A percentile compares a stretch with the other conserved stretches of the same genome.
Conservation (phyloP, 2,329 filamentous ascomycete species). For the Teratosphaeria destructans region DNA sequence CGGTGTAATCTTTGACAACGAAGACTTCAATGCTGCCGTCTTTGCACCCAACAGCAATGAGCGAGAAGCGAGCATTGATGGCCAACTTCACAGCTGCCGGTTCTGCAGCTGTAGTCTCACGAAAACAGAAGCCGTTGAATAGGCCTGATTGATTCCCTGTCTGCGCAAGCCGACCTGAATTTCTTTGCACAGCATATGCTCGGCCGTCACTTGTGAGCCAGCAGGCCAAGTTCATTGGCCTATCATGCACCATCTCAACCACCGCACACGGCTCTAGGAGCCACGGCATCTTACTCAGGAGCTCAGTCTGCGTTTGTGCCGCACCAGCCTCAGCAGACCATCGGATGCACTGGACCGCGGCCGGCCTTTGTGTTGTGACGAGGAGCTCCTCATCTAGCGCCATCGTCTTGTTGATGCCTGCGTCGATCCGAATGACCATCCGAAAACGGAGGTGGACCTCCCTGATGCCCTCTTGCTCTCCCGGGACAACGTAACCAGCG, state of each 20-base stretch:
- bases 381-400: constrained; percentile 88
- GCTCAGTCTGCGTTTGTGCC: constrained; percentile 80
- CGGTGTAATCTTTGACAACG: constrained; percentile 81
- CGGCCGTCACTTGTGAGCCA: constrained; percentile 86
- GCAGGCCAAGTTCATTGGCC: constrained; percentile 89
- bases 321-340: constrained; percentile 80
- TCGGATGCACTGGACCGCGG: constrained; percentile 91
- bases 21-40: constrained; percentile 82
- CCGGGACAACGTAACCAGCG: constrained; percentile 48
- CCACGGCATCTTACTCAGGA: constrained; percentile 80
- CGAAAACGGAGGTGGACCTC: constrained; percentile 88
- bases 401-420: constrained; percentile 77
- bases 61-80: constrained; percentile 89
- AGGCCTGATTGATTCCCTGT: constrained; percentile 49
- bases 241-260: constrained; percentile 80
- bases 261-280: constrained; percentile 67
- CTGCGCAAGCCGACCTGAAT: constrained; percentile 25
- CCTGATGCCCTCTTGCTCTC: constrained; percentile 70
- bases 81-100: constrained; percentile 62
- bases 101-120: constrained; percentile 52
- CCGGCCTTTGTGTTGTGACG: constrained; percentile 81
- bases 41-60: constrained; percentile 75
- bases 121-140: constrained; percentile 88
- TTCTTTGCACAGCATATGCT: constrained; percentile 80
- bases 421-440: constrained; percentile 97